Evolutionary conservation across 164 flowering plant species (phyloP).

Genomic region (Hamamelis virginiana): DNA sequence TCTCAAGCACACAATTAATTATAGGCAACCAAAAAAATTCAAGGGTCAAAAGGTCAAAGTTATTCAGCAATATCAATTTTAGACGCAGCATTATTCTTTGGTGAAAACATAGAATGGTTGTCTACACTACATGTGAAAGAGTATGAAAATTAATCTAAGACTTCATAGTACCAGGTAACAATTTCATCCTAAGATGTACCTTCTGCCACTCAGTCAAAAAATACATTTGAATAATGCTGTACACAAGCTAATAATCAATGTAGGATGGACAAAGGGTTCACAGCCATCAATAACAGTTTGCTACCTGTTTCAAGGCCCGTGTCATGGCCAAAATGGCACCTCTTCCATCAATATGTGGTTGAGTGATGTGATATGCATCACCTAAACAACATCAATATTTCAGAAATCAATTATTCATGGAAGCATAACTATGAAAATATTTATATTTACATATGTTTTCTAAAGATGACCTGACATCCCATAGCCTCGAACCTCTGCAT

Average conservation of each 20-base stretch:
- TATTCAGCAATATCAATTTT: no score
- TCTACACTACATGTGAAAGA: background rate
- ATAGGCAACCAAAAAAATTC: background rate
- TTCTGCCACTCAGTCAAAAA: background rate
- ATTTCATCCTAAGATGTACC: background rate
- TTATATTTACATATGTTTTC: background rate
- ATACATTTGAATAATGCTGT: background rate
- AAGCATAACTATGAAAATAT: background rate
- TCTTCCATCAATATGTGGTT: conserved; percentile 81
- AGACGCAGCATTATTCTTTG: no score
- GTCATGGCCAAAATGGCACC: conserved; percentile 95
- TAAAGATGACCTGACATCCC: conserved; percentile 89
- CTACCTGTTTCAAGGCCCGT: conserved; percentile 81
- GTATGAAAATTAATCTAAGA: background rate
- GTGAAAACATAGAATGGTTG: no score
- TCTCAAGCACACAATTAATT: background rate
- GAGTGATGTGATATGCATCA: conserved; percentile 97
- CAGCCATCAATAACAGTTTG: background rate
- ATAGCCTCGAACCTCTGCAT: conserved; percentile 94
- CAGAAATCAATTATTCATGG: conserved; percentile 2
- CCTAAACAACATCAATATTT: conserved; percentile 38
- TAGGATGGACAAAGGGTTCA: background rate
- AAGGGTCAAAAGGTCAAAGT: no score
- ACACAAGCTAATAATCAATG: background rate
- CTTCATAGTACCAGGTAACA: background rate